These are phyloP conservation scores for Podospora didyma DNA, from an alignment of 495 filamentous ascomycete genomes.

Conservation along the genomic window DNA sequence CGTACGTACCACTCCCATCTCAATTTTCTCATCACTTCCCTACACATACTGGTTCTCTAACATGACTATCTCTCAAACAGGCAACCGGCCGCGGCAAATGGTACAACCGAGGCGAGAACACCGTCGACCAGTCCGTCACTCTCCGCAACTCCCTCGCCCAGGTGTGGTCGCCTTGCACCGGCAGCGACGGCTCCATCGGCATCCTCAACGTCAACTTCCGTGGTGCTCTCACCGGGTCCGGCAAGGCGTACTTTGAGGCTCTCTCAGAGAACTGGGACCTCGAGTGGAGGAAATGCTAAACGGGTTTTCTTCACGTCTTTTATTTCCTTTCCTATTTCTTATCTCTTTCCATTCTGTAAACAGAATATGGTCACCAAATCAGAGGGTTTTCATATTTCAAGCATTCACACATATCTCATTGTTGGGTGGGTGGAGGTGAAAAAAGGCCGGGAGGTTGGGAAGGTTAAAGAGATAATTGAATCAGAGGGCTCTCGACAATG, in stretches of 20 bases:
- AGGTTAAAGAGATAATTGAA: too few relatives aligned
- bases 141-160: constrained; percentile 25
- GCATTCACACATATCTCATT: too few relatives aligned
- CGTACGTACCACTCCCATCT: constrained; percentile 19
- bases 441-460: too few relatives aligned
- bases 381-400: too few relatives aligned
- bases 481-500: too few relatives aligned
- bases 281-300: constrained; percentile 40
- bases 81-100: background rate
- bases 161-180: constrained; percentile 39
- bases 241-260: constrained; percentile 38
- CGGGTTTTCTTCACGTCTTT: background rate
- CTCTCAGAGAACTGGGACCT: constrained; percentile 37
- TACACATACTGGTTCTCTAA: background rate
- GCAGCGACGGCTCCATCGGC: constrained; percentile 29
- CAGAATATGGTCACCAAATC: too few relatives aligned
- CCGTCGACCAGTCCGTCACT: constrained; percentile 27
- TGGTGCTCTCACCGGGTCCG: constrained; percentile 30
- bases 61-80: background rate
- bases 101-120: constrained; percentile 20
- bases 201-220: constrained; percentile 46
- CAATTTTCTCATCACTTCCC: background rate
- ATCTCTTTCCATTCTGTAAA: too few relatives aligned
- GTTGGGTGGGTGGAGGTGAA: too few relatives aligned
- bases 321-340: too few relatives aligned